A percentile compares a stretch with the other conserved stretches of the same genome.
Conservation (phyloP, 2,329 filamentous ascomycete genomes). For the Cyphellophora attinorum region DNA sequence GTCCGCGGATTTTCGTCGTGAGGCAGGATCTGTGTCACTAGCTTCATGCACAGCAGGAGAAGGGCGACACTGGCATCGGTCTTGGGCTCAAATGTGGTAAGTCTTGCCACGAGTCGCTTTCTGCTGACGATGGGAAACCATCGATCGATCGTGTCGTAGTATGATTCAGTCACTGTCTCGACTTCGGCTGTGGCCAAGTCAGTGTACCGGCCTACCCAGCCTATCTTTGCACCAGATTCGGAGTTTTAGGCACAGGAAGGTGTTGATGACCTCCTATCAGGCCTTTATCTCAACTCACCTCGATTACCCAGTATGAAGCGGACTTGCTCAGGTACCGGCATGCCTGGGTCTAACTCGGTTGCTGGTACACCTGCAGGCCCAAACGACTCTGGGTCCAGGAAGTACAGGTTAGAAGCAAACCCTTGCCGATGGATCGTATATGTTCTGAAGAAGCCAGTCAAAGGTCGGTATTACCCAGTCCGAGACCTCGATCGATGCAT, state of each 20-base stretch:
- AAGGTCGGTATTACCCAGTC: too few species aligned
- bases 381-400: conserved; percentile 7
- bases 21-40: conserved; percentile 10
- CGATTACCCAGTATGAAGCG: conserved; percentile 3
- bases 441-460: too few species aligned
- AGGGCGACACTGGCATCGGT: conserved; percentile 17
- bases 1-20: conserved; percentile 4
- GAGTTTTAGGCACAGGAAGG: too few species aligned
- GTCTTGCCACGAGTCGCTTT: conserved; percentile 7
- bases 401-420: conserved; percentile 1
- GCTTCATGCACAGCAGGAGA: conserved; percentile 20
- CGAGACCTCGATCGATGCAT: too few species aligned
- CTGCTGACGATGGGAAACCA: conserved; percentile 13
- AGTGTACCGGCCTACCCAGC: too few species aligned
- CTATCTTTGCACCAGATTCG: too few species aligned
- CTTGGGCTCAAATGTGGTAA: conserved; percentile 8
- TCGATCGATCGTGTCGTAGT: conserved; percentile 10
- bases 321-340: conserved; percentile 4
- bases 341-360: conserved; percentile 1
- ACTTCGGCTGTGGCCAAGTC: too few species aligned
- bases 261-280: too few species aligned
- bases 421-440: too few species aligned
- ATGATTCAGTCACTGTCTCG: conserved; percentile 2
- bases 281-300: too few species aligned
- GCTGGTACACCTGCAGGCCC: not conserved